Percentiles rank a stretch among this genome's conserved stretches.
phyloP scores from a whole-genome alignment of 805 yeast species.

The Ogataea paraovalis region DNA sequence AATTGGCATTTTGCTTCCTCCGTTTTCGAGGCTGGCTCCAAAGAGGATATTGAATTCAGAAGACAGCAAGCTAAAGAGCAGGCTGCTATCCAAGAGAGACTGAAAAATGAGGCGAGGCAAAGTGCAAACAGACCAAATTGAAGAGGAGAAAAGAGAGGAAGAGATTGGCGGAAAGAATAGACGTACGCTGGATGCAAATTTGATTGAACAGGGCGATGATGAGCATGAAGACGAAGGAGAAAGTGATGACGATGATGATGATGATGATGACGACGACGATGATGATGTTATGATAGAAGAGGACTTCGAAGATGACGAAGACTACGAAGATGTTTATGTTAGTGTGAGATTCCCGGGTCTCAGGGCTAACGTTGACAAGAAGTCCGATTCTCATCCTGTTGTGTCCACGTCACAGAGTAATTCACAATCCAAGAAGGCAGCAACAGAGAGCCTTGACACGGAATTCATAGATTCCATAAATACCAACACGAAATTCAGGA shows the following conservation, averaged over 20 bases:
- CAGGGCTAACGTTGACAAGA: slow-evolving; percentile 22
- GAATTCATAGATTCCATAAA: slow-evolving; percentile 2
- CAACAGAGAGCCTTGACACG: slow-evolving; percentile 8
- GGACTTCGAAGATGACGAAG: slow-evolving; percentile 24
- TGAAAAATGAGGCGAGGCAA: slow-evolving; percentile 3
- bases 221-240: slow-evolving; percentile 8
- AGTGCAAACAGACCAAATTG: not conserved
- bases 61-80: slow-evolving; percentile 20
- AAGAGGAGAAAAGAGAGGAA: not conserved
- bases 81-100: slow-evolving; percentile 8
- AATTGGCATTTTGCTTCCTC: slow-evolving; percentile 77
- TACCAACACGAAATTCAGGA: slow-evolving; percentile 32
- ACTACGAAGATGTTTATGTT: slow-evolving; percentile 46
- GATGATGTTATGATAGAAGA: slow-evolving; percentile 6
- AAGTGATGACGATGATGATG: slow-evolving; percentile 1
- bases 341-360: slow-evolving; percentile 48
- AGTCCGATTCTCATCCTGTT: not conserved
- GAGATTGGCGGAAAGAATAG: too few relatives aligned
- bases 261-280: slow-evolving; percentile 7
- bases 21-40: slow-evolving; percentile 80
- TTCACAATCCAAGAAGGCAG: slow-evolving; percentile 1
- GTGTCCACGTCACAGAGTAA: not conserved
- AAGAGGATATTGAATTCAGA: slow-evolving; percentile 71
- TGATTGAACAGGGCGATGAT: not conserved
- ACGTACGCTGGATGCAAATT: too few relatives aligned